phyloP scores from a whole-genome alignment of 768 basidiomycete species.

The Amanita brunnescens region DNA sequence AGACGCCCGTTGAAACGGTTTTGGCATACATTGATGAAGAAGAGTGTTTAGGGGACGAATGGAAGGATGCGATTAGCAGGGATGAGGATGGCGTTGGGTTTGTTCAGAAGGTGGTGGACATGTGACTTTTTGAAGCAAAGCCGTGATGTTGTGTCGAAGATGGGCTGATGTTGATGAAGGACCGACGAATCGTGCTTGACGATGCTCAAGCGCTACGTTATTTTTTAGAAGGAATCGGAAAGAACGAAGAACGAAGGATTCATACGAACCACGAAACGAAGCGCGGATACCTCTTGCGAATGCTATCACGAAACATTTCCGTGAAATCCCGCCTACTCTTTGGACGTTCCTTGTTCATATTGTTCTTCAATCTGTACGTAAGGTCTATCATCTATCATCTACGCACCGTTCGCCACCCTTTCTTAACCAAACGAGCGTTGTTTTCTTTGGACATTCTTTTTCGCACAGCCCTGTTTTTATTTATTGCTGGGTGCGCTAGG shows the following conservation, averaged over 20 bases:
- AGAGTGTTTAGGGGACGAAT: slow-evolving; percentile 12
- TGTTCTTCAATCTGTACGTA: not conserved
- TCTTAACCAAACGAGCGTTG: not conserved
- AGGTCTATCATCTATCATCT: not conserved
- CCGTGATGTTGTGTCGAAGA: not conserved
- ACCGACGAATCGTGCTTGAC: not conserved
- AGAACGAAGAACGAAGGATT: slow-evolving; percentile 1
- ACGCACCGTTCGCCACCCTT: not conserved
- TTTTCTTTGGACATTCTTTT: not conserved
- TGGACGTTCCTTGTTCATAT: not conserved
- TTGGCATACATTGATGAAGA: slow-evolving; percentile 16
- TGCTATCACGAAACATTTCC: not conserved
- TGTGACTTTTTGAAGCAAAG: not conserved
- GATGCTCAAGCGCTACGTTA: not conserved
- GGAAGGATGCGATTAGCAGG: slow-evolving; percentile 15
- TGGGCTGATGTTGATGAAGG: not conserved
- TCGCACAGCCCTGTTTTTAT: not conserved
- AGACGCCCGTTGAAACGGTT: slow-evolving; percentile 12
- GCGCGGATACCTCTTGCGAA: not conserved
- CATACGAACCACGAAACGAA: slow-evolving; percentile 1
- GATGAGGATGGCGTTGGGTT: slow-evolving; percentile 11
- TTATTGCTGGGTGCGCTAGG: slow-evolving; percentile 4
- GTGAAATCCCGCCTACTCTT: not conserved
- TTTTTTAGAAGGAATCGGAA: not conserved
- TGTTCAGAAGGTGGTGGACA: slow-evolving; percentile 12